Base-by-base conservation (phyloP, 78 protist species). In the Dictyostelium capitatum region DNA sequence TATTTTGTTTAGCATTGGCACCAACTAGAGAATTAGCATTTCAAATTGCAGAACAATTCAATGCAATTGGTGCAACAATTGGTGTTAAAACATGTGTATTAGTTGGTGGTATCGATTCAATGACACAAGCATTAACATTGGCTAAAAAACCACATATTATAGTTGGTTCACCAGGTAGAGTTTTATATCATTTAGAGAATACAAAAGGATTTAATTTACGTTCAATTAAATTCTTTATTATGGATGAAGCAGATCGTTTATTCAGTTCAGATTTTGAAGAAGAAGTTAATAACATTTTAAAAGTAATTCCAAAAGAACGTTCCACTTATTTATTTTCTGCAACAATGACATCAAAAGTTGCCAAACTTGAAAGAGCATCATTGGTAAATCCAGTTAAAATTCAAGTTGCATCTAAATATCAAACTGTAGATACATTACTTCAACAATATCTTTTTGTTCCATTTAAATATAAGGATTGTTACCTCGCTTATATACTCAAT, bases 211-310 rank as follows among this genome's bases (percentile, higher is more conserved):
- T 99, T 81, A 62, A 62, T 62, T 79, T 99, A 19, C 46, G 83
- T 20, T 28, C 46, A 9, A 67, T 98, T 47, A 93, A 96, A 57
- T 96, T 48, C 73, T 83, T 98, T 6, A 97, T 96, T 46, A 79
- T 99, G 95, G 99, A 99, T 79, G 99, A 99, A 89, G 99, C 99
- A 5, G 99, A 99, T 56, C 89, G 97, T 54, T 96, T 99, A 48
- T 97, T 99, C 25, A 50, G 80, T 50, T 77, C 79, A 92, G 99
- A 99, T 89, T 99, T 98, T 47, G 99, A 98, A 67, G 97, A 98
- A 83, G 99, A 96, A 51, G n/a, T 99, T 53, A 77, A 95, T 43
- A 90, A 75, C 30, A 56, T 77, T 41, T 25, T 80, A 59, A 83
- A 83, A 20, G 96, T 92, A 6, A 85, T 96, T 23, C 98, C 98